These are phyloP conservation scores for Epichloe aotearoae DNA, from an alignment of 2,329 filamentous ascomycete species.

Conservation along the genomic window DNA sequence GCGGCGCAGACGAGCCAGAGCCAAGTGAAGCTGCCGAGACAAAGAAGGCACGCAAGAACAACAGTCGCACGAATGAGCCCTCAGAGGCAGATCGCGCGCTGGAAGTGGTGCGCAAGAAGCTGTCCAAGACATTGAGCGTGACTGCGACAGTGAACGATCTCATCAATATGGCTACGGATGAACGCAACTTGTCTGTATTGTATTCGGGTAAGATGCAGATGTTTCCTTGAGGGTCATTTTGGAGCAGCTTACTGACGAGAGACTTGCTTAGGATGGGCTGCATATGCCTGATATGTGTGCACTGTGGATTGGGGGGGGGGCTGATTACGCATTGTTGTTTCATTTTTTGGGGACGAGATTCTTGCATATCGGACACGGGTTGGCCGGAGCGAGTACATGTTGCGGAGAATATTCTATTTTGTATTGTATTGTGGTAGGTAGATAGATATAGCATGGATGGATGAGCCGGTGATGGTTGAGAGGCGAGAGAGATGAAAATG, in stretches of 20 bases:
- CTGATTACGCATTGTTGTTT: neutral
- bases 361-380: neutral
- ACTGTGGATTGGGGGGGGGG: neutral
- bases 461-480: neutral
- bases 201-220: conserved; percentile 51
- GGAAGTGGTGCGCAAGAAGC: conserved; percentile 88
- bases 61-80: conserved; percentile 36
- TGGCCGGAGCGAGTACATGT: neutral
- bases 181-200: conserved; percentile 78
- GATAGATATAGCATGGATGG: too few species aligned
- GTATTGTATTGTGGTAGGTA: neutral
- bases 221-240: neutral
- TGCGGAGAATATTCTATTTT: neutral
- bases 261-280: conserved; percentile 27
- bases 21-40: conserved; percentile 25
- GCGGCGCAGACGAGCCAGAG: conserved; percentile 22
- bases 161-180: conserved; percentile 91
- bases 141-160: conserved; percentile 92
- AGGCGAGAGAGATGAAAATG: too few species aligned
- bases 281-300: conserved; percentile 24
- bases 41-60: conserved; percentile 23
- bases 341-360: neutral
- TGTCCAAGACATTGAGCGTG: conserved; percentile 86
- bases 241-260: conserved; percentile 10
- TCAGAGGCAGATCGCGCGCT: conserved; percentile 82